A percentile compares a stretch with the other conserved stretches of the same genome.
Conservation (phyloP, 2,329 filamentous ascomycete species). For the Didymella glomerata region DNA sequence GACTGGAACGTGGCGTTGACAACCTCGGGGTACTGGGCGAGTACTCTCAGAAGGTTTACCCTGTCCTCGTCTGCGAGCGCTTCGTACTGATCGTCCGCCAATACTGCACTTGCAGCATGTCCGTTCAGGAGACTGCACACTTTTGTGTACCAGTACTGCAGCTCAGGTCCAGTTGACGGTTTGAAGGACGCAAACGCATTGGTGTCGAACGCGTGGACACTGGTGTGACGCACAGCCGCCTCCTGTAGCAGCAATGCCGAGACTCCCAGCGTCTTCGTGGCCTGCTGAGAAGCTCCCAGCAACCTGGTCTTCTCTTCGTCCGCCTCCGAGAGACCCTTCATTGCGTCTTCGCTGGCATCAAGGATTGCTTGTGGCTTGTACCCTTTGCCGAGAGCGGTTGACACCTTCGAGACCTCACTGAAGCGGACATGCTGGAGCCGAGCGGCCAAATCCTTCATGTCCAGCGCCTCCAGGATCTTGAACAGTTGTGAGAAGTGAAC, state of each 20-base stretch:
- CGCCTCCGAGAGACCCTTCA: conserved; percentile 25
- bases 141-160: conserved; percentile 45
- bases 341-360: conserved; percentile 48
- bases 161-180: conserved; percentile 37
- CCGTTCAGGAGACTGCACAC: conserved; percentile 30
- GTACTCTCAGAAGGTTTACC: conserved; percentile 37
- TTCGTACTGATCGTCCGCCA: conserved; percentile 37
- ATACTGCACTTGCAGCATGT: conserved; percentile 16
- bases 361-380: conserved; percentile 74
- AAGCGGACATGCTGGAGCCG: conserved; percentile 81
- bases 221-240: conserved; percentile 34
- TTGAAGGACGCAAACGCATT: conserved; percentile 40
- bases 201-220: conserved; percentile 39
- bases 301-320: conserved; percentile 32
- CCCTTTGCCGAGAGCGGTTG: conserved; percentile 65
- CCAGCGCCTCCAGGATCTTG: conserved; percentile 78
- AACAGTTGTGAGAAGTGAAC: conserved; percentile 77
- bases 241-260: conserved; percentile 43
- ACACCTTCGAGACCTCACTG: conserved; percentile 66
- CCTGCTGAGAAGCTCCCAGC: conserved; percentile 28
- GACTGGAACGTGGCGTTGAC: conserved; percentile 35
- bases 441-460: conserved; percentile 70
- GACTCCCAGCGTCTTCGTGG: conserved; percentile 27
- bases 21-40: conserved; percentile 46
- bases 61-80: conserved; percentile 36